Base-by-base conservation (phyloP, 2,329 filamentous ascomycete species). In the Colletotrichum sp. region DNA sequence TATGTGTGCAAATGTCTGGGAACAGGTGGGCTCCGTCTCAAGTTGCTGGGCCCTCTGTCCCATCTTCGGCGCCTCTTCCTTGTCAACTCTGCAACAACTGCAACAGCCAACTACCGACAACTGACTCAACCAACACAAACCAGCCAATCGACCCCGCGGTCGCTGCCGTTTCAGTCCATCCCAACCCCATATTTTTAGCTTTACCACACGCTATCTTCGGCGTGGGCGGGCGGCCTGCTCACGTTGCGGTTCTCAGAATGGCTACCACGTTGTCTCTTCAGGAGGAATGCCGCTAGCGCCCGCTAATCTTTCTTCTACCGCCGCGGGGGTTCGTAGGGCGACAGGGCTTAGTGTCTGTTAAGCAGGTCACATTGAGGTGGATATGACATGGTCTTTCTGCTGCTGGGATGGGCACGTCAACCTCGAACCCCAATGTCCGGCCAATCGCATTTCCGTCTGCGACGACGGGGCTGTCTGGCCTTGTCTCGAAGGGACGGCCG, bases 41-140 rank as follows among this genome's bases (percentile, higher is more conserved):
- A 69, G 74, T 69, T 59, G 64, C 70, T 73, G 59, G 65, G 49
- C 64, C 52, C 26, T 72, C 44, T 76, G 70, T 73, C 64, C 73
- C 70, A 73, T 72, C 57, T 64, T 65, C 8, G 15, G 18, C 59
- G 36, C 5, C 64, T 73, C n/a, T 73, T 26, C 70, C 73, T 49
- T 69, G 73, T 64, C 69, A 26, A 63, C 57, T 52, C 64, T 74
- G 63, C 69, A 69, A 67, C 69, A 69, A 44, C 9, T 16, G 24
- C 69, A 30, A 21, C 63, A 24, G n/a, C 30, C 62, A 49, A 49
- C 39, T n/a, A 49, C 39, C 39, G 39, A 26, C 12, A 28, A 12
- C 44, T 73, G 73, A 73, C 69, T 69, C 69, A 59, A 60, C 55
- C 10, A 32, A 10, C 34, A 28, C 55, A 63, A 52, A 7, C 68